These are phyloP conservation scores for Hyaloperonospora arabidopsidis DNA, from an alignment of 352 stramenopile genomes.

Conservation along the genomic window DNA sequence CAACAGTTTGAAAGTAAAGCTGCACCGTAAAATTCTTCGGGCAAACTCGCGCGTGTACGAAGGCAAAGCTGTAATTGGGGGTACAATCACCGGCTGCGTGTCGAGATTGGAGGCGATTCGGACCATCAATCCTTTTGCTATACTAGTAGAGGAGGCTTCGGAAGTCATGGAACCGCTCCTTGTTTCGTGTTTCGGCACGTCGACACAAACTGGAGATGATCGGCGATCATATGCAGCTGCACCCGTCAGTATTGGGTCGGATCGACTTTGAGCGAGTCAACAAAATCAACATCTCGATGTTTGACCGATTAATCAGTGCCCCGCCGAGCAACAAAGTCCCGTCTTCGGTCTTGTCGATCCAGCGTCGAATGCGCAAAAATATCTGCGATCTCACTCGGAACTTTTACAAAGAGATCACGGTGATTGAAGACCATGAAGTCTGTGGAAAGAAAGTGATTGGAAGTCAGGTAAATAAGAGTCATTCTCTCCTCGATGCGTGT, in stretches of 20 bases:
- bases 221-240: slow-evolving; percentile 81
- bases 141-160: slow-evolving; percentile 82
- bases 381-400: slow-evolving; percentile 81
- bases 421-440: slow-evolving; percentile 70
- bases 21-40: slow-evolving; percentile 55
- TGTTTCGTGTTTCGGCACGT: slow-evolving; percentile 76
- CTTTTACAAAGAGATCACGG: slow-evolving; percentile 74
- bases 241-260: slow-evolving; percentile 73
- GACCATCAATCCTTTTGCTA: slow-evolving; percentile 76
- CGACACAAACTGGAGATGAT: slow-evolving; percentile 87
- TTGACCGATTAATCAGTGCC: slow-evolving; percentile 78
- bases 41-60: slow-evolving; percentile 73
- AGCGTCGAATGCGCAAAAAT: slow-evolving; percentile 82
- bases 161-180: slow-evolving; percentile 85
- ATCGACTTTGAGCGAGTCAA: slow-evolving; percentile 83
- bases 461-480: slow-evolving; percentile 1
- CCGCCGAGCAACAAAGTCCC: slow-evolving; percentile 53
- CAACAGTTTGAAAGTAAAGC: slow-evolving; percentile 36
- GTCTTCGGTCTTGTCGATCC: slow-evolving; percentile 77
- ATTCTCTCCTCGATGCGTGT: slow-evolving; percentile 21
- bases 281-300: slow-evolving; percentile 87
- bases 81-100: slow-evolving; percentile 84
- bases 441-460: slow-evolving; percentile 54
- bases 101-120: slow-evolving; percentile 74
- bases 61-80: slow-evolving; percentile 77